These are phyloP conservation scores for Lasiosphaeria ovina DNA, from an alignment of 495 filamentous ascomycete species.

Conservation along the genomic window DNA sequence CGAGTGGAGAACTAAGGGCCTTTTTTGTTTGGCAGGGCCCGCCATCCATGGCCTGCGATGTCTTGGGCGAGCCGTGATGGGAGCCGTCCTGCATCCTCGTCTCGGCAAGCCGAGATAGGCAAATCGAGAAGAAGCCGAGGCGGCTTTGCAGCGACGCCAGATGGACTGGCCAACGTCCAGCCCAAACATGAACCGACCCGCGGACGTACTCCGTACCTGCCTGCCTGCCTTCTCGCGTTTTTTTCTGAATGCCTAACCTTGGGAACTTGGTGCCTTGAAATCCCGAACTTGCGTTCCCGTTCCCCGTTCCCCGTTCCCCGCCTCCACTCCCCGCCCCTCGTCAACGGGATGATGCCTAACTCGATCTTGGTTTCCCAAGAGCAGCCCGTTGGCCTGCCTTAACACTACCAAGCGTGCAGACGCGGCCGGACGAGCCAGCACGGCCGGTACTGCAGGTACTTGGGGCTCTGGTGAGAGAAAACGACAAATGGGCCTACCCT, in stretches of 20 bases:
- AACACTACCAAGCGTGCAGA: not conserved
- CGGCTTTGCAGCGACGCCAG: not conserved
- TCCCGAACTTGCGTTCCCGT: too few relatives aligned
- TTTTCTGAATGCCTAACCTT: too few relatives aligned
- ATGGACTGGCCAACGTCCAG: not conserved
- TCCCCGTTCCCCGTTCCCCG: too few relatives aligned
- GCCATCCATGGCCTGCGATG: too few relatives aligned
- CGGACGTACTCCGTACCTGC: too few relatives aligned
- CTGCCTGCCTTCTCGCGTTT: too few relatives aligned
- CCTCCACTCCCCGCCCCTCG: too few relatives aligned
- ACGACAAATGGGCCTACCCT: not conserved
- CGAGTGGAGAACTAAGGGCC: constrained; percentile 1
- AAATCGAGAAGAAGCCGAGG: not conserved
- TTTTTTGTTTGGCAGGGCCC: not conserved
- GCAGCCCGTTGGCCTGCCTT: not conserved
- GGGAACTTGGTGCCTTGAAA: too few relatives aligned
- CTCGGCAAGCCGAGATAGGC: constrained; percentile 5
- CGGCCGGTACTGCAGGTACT: constrained; percentile 6
- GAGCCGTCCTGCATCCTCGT: not conserved
- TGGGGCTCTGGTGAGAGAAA: not conserved
- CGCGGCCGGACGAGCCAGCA: constrained; percentile 2
- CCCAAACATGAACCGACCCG: too few relatives aligned
- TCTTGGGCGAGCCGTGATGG: not conserved
- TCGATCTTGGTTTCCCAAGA: not conserved
- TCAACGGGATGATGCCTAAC: constrained; percentile 7